These are phyloP conservation scores for Talaromyces sp. DNA, from an alignment of 2,329 filamentous ascomycete genomes.

Conservation along the genomic window DNA sequence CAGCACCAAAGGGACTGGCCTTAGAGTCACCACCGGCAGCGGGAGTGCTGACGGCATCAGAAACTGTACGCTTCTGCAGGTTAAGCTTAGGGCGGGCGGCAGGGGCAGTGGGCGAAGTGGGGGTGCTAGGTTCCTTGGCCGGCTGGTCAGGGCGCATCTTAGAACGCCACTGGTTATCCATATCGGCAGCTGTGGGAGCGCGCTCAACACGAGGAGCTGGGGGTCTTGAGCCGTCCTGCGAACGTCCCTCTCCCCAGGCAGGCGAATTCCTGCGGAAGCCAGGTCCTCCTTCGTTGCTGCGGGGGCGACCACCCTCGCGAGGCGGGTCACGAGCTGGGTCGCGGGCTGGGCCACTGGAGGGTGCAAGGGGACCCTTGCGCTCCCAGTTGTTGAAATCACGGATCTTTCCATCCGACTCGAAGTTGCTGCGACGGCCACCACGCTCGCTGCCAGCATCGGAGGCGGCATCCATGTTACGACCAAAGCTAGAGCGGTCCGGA, in stretches of 20 bases:
- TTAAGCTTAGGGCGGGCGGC: conserved; percentile 79
- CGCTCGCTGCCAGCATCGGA: conserved; percentile 66
- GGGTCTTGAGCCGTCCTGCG: conserved; percentile 76
- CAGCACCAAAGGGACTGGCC: conserved; percentile 90
- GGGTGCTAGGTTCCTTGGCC: conserved; percentile 70
- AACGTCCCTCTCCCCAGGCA: conserved; percentile 70
- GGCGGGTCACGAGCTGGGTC: conserved; percentile 42
- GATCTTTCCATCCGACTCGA: conserved; percentile 71
- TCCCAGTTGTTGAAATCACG: conserved; percentile 92
- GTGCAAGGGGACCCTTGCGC: conserved; percentile 86
- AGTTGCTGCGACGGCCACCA: conserved; percentile 66
- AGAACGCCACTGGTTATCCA: conserved; percentile 89
- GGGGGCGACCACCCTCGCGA: conserved; percentile 62
- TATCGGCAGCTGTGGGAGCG: conserved; percentile 81
- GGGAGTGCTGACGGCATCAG: conserved; percentile 64
- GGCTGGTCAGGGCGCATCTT: conserved; percentile 86
- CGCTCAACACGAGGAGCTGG: conserved; percentile 56
- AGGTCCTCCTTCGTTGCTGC: conserved; percentile 64
- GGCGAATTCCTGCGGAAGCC: conserved; percentile 69
- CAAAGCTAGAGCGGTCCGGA: conserved; percentile 59
- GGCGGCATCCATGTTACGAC: conserved; percentile 56
- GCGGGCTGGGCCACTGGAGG: conserved; percentile 57
- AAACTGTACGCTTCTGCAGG: conserved; percentile 86
- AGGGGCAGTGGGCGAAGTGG: conserved; percentile 62
- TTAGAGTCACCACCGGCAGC: conserved; percentile 66